Percentiles rank a stretch among this genome's conserved stretches.
Conservation (phyloP, 805 yeast genomes). For the Metschnikowia reukaufii region DNA sequence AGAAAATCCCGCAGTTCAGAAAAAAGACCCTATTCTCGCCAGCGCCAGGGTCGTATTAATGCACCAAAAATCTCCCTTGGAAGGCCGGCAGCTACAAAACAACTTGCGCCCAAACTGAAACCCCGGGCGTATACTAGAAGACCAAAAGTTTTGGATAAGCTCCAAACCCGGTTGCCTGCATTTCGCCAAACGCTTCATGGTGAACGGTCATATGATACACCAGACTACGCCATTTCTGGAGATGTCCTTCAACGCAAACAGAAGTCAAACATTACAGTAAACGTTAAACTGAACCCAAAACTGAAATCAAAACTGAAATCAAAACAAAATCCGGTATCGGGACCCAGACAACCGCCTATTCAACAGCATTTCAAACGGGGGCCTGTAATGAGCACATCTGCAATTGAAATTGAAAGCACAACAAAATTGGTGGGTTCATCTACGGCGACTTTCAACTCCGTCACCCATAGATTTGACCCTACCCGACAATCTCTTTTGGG, state of each 20-base stretch:
- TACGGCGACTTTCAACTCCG: not conserved
- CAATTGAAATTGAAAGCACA: constrained; percentile 36
- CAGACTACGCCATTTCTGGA: too few relatives aligned
- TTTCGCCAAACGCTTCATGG: not conserved
- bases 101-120: not conserved
- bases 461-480: constrained; percentile 10
- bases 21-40: not conserved
- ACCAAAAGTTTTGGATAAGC: not conserved
- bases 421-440: constrained; percentile 14
- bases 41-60: not conserved
- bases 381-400: constrained; percentile 32
- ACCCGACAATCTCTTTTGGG: constrained; percentile 12
- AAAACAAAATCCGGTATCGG: not conserved
- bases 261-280: too few relatives aligned
- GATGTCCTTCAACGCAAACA: too few relatives aligned
- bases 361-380: constrained; percentile 18
- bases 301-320: not conserved
- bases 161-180: constrained; percentile 6
- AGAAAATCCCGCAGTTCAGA: not conserved
- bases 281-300: not conserved
- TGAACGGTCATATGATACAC: not conserved
- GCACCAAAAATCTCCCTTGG: not conserved
- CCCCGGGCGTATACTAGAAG: not conserved
- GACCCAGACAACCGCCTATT: not conserved
- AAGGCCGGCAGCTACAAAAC: constrained; percentile 4